These are phyloP conservation scores for Phytophthora capsici DNA, from an alignment of 352 stramenopile species.

Conservation along the genomic window DNA sequence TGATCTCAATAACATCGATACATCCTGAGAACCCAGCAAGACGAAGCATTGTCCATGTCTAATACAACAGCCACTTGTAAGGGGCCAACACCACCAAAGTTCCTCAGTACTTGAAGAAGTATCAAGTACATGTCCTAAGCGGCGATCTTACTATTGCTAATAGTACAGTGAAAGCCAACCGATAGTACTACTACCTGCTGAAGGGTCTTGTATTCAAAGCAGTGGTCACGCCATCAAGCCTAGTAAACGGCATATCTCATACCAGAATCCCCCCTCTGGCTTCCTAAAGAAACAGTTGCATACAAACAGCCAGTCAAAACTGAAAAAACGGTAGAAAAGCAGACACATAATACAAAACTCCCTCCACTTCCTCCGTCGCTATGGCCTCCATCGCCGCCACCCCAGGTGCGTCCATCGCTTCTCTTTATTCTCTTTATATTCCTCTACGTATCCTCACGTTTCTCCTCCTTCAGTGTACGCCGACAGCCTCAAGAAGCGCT, in stretches of 20 bases:
- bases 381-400: conserved; percentile 85
- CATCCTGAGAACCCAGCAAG: no score
- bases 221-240: not conserved
- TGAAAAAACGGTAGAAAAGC: conserved; percentile 7
- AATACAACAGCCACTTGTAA: no score
- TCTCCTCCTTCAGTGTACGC: conserved; percentile 43
- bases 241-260: not conserved
- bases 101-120: no score
- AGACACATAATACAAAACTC: conserved; percentile 22
- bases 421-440: not conserved
- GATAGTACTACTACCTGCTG: no score
- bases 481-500: conserved; percentile 79
- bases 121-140: no score
- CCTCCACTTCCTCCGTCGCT: not conserved
- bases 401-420: conserved; percentile 37
- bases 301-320: conserved; percentile 13
- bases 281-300: not conserved
- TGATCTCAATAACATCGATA: no score
- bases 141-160: no score
- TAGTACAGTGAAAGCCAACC: no score
- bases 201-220: not conserved
- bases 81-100: no score
- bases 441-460: not conserved
- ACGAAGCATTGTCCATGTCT: no score
- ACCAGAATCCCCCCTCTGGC: conserved; percentile 4